phyloP scores from a whole-genome alignment of 345 rosid species.

The Pistacia atlantica region DNA sequence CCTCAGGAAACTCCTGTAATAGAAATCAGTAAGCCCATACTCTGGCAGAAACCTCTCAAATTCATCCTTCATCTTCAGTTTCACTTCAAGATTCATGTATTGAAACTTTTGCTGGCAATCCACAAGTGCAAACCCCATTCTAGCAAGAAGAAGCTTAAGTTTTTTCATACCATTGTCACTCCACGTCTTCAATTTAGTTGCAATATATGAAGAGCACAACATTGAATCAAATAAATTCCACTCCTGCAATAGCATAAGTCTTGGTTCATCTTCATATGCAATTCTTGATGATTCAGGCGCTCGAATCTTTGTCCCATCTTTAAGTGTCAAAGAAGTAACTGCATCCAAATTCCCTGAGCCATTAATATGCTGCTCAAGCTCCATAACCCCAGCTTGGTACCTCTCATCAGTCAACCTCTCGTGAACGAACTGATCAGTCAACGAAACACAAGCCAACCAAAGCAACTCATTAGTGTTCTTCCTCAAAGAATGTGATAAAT shows the following conservation, averaged over 20 bases:
- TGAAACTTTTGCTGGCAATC: constrained; percentile 98
- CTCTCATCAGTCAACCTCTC: constrained; percentile 95
- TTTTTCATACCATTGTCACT: constrained; percentile 94
- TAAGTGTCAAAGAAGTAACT: constrained; percentile 73
- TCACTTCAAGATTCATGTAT: constrained; percentile 88
- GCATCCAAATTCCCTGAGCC: constrained; percentile 81
- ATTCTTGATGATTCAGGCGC: constrained; percentile 90
- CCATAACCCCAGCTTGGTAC: constrained; percentile 95
- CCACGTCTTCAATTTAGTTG: constrained; percentile 91
- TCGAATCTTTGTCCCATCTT: constrained; percentile 86
- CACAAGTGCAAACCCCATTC: constrained; percentile 93
- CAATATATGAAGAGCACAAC: constrained; percentile 89
- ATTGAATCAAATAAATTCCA: constrained; percentile 97
- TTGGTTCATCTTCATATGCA: constrained; percentile 89
- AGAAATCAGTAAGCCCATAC: constrained; percentile 85
- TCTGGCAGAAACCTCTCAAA: constrained; percentile 86
- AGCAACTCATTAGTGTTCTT: constrained; percentile 92
- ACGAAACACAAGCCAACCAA: constrained; percentile 93
- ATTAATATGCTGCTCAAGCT: constrained; percentile 92
- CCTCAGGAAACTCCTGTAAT: constrained; percentile 79
- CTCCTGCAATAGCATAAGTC: constrained; percentile 87
- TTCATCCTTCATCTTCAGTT: constrained; percentile 85
- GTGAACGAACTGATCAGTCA: constrained; percentile 94
- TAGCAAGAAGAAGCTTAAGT: constrained; percentile 90
- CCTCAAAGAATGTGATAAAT: constrained; percentile 71